A percentile compares a stretch with the other conserved stretches of the same genome.
phyloP scores from a whole-genome alignment of 176 grass and related monocot genomes.

The Phoenix dactylifera region DNA sequence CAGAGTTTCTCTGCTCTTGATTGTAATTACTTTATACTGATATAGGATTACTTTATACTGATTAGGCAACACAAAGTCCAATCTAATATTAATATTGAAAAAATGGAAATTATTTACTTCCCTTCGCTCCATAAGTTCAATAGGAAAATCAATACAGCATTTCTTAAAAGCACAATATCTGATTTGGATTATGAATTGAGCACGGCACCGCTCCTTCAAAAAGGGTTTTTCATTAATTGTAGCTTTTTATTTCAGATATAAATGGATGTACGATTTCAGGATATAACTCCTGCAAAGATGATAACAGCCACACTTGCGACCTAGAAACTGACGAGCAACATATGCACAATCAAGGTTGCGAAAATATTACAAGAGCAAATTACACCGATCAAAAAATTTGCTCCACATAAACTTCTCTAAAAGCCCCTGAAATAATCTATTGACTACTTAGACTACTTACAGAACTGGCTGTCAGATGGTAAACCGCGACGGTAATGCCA shows the following conservation, averaged over 20 bases:
- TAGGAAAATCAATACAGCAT: too few relatives aligned
- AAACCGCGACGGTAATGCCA: conserved; percentile 27
- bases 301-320: conserved; percentile 22
- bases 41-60: too few relatives aligned
- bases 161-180: too few relatives aligned
- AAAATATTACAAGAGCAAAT: conserved; percentile 26
- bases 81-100: too few relatives aligned
- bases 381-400: conserved; percentile 39
- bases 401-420: not conserved
- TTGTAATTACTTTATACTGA: too few relatives aligned
- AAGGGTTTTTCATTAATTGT: too few relatives aligned
- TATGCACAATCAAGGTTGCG: conserved; percentile 29
- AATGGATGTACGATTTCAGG: conserved; percentile 37
- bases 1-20: conserved; percentile 53
- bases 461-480: not conserved
- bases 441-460: not conserved
- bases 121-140: too few relatives aligned
- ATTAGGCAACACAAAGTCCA: too few relatives aligned
- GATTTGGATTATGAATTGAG: too few relatives aligned
- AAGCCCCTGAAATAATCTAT: conserved; percentile 3
- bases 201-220: too few relatives aligned
- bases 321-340: conserved; percentile 33
- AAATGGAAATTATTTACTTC: too few relatives aligned
- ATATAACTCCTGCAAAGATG: conserved; percentile 27
- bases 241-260: conserved; percentile 34